Percentiles rank a stretch among this genome's conserved stretches.
These are phyloP conservation scores for Heliamphora pulchella DNA, from an alignment of 179 eudicot genomes.

Conservation along the genomic window DNA sequence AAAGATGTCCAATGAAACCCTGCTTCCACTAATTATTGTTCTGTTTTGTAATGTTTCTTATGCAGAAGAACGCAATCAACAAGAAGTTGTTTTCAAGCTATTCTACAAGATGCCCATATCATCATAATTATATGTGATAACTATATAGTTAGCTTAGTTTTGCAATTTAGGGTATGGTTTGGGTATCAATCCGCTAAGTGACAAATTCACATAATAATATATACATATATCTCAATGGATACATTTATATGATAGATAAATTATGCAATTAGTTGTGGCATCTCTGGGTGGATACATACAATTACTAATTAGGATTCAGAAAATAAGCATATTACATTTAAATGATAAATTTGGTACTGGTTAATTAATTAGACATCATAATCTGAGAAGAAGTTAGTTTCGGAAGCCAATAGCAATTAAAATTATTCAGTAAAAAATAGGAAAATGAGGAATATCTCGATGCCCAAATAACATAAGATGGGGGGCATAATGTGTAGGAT, in stretches of 20 bases:
- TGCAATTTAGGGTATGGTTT: neutral
- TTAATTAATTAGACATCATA: neutral
- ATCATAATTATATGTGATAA: neutral
- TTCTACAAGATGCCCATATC: neutral
- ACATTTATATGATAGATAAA: neutral
- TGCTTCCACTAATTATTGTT: neutral
- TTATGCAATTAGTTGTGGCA: neutral
- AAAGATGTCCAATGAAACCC: neutral
- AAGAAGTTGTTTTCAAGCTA: neutral
- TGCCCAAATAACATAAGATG: neutral
- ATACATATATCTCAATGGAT: neutral
- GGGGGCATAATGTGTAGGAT: neutral
- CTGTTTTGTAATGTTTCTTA: neutral
- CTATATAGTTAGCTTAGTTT: neutral
- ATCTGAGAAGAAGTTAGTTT: neutral
- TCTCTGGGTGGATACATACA: neutral
- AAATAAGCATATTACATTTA: neutral
- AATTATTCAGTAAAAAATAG: neutral
- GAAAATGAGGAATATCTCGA: neutral
- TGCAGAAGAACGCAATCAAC: neutral
- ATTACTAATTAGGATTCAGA: neutral
- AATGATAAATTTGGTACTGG: neutral
- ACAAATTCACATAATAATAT: neutral
- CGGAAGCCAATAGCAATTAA: neutral
- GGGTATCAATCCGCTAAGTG: neutral